Conservation (phyloP, 768 basidiomycete genomes). For the Boletus insuetus region DNA sequence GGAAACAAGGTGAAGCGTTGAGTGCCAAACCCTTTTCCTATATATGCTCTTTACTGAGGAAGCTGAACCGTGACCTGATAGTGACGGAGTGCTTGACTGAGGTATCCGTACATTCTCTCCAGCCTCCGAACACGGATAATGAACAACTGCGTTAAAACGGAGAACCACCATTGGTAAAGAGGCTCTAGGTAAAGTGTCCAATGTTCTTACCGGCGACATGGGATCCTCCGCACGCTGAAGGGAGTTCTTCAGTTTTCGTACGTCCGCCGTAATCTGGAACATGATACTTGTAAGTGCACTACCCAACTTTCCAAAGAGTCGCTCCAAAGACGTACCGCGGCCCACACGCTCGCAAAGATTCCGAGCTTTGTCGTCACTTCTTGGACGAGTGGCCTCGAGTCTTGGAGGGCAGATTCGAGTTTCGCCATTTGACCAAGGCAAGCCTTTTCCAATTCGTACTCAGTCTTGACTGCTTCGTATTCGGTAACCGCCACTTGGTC, state of each 20-base stretch:
- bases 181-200: background rate
- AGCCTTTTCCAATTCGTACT: conserved; percentile 13
- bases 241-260: conserved; percentile 9
- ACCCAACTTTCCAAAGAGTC: background rate
- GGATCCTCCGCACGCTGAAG: conserved; percentile 10
- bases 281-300: background rate
- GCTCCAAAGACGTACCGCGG: conserved; percentile 10
- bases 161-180: background rate
- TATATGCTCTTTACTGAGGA: background rate
- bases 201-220: conserved; percentile 10
- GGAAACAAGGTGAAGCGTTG: background rate
- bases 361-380: conserved; percentile 18
- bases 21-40: background rate
- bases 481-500: conserved; percentile 6
- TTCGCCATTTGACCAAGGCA: conserved; percentile 16
- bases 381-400: conserved; percentile 15
- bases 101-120: conserved; percentile 19
- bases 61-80: conserved; percentile 21
- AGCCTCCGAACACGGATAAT: conserved; percentile 10
- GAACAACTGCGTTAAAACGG: conserved; percentile 10
- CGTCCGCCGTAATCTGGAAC: conserved; percentile 19
- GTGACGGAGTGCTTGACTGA: conserved; percentile 20
- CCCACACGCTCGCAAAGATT: conserved; percentile 19
- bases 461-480: conserved; percentile 5
- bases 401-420: conserved; percentile 9